These are phyloP conservation scores for Apiotrichum siamense DNA, from an alignment of 1,284 basidiomycete genomes.

Conservation along the genomic window DNA sequence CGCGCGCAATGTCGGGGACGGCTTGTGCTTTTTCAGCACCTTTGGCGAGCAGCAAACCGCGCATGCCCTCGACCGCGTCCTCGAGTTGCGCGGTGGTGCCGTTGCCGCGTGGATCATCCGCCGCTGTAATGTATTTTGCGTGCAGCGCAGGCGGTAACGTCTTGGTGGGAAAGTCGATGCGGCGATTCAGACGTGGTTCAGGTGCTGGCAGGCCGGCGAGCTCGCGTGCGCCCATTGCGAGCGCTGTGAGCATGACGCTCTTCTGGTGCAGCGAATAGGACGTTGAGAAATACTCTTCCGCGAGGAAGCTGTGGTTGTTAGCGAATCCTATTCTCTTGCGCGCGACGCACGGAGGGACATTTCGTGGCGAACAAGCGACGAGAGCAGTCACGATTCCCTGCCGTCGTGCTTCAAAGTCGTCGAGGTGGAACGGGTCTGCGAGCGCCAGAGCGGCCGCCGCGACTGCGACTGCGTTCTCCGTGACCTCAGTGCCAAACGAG, in stretches of 20 bases:
- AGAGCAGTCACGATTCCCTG: slow-evolving; percentile 72
- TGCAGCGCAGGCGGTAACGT: slow-evolving; percentile 65
- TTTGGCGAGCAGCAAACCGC: slow-evolving; percentile 35
- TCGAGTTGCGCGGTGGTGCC: slow-evolving; percentile 26
- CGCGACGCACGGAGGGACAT: slow-evolving; percentile 66
- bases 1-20: slow-evolving; percentile 59
- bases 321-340: not conserved
- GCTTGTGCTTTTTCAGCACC: slow-evolving; percentile 36
- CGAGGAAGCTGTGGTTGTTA: slow-evolving; percentile 57
- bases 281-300: slow-evolving; percentile 86
- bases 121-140: slow-evolving; percentile 55
- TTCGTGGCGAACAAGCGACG: slow-evolving; percentile 67
- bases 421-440: slow-evolving; percentile 76
- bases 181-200: slow-evolving; percentile 14
- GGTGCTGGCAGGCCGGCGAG: slow-evolving; percentile 64
- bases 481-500: slow-evolving; percentile 64
- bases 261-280: slow-evolving; percentile 84
- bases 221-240: slow-evolving; percentile 79
- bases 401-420: slow-evolving; percentile 68
- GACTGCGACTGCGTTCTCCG: slow-evolving; percentile 82
- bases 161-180: slow-evolving; percentile 66
- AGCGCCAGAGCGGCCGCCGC: slow-evolving; percentile 66
- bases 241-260: slow-evolving; percentile 72
- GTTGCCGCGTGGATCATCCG: slow-evolving; percentile 16
- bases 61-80: slow-evolving; percentile 29